phyloP scores from a whole-genome alignment of 345 rosid genomes.

The Populus nigra region DNA sequence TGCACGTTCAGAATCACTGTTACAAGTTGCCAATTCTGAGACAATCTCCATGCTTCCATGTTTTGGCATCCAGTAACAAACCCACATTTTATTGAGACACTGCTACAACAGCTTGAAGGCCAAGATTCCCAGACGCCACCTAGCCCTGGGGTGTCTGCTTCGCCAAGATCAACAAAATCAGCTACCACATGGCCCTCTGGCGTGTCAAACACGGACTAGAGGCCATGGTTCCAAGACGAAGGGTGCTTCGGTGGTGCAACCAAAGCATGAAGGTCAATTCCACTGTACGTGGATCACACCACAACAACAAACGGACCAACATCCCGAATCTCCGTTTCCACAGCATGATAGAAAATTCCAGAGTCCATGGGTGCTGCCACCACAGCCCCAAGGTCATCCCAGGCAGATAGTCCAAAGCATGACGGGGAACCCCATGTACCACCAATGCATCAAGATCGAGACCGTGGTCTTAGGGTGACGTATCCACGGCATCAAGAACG shows the following conservation, averaged over 20 bases:
- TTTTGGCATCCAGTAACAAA: conserved; percentile 49
- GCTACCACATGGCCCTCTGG: conserved; percentile 1
- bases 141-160: background rate
- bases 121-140: background rate
- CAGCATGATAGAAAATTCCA: background rate
- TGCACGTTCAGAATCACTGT: too few species aligned
- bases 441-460: background rate
- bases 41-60: conserved; percentile 27
- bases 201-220: background rate
- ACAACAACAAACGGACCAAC: background rate
- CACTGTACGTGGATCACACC: conserved; percentile 14
- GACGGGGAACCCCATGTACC: background rate
- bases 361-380: background rate
- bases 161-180: conserved; percentile 3
- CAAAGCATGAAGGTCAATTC: background rate
- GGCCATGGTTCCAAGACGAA: conserved; percentile 6
- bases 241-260: conserved; percentile 4
- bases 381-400: background rate
- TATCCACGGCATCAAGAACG: background rate
- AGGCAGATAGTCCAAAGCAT: background rate
- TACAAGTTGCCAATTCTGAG: too few species aligned
- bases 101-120: conserved; percentile 10
- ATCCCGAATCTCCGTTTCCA: background rate
- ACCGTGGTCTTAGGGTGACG: background rate
- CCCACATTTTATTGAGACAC: conserved; percentile 42